Percentiles rank a stretch among this genome's conserved stretches.
These are phyloP conservation scores for Ophidiomyces ophidiicola DNA, from an alignment of 2,329 filamentous ascomycete species.

Conservation along the genomic window DNA sequence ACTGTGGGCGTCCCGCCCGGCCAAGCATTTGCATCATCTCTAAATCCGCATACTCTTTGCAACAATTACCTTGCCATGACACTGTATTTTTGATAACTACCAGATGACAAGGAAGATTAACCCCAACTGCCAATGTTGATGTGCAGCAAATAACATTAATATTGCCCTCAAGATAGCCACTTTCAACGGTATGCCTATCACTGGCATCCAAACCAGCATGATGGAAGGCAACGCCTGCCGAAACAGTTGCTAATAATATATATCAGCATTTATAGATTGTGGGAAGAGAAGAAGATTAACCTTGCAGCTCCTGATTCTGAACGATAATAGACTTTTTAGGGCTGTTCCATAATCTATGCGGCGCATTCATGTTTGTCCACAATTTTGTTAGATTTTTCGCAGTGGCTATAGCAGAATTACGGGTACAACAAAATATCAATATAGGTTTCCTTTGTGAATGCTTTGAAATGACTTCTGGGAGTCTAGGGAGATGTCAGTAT, in stretches of 20 bases:
- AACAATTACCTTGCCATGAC: constrained; percentile 47
- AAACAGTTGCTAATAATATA: constrained; percentile 31
- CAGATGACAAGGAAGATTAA: constrained; percentile 73
- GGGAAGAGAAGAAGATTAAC: constrained; percentile 26
- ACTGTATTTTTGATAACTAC: constrained; percentile 74
- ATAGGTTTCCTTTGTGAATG: constrained; percentile 62
- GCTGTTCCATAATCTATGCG: constrained; percentile 51
- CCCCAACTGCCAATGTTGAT: constrained; percentile 68
- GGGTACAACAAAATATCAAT: constrained; percentile 71
- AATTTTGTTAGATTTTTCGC: constrained; percentile 55
- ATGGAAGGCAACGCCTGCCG: constrained; percentile 63
- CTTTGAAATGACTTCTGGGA: constrained; percentile 53
- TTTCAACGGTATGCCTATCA: constrained; percentile 57
- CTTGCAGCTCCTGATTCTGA: constrained; percentile 48
- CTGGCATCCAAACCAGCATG: constrained; percentile 58
- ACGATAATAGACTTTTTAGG: constrained; percentile 44
- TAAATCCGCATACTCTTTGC: constrained; percentile 64
- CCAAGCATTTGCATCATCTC: constrained; percentile 89
- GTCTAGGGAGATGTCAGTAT: constrained; percentile 30
- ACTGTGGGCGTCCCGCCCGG: constrained; percentile 70
- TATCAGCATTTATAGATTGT: constrained; percentile 3
- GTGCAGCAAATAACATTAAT: constrained; percentile 76
- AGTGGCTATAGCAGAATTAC: constrained; percentile 56
- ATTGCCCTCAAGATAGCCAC: constrained; percentile 55
- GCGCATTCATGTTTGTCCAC: constrained; percentile 44